A percentile compares a stretch with the other conserved stretches of the same genome.
Conservation (phyloP, 148 eudicot genomes). For the Camellia japonica region DNA sequence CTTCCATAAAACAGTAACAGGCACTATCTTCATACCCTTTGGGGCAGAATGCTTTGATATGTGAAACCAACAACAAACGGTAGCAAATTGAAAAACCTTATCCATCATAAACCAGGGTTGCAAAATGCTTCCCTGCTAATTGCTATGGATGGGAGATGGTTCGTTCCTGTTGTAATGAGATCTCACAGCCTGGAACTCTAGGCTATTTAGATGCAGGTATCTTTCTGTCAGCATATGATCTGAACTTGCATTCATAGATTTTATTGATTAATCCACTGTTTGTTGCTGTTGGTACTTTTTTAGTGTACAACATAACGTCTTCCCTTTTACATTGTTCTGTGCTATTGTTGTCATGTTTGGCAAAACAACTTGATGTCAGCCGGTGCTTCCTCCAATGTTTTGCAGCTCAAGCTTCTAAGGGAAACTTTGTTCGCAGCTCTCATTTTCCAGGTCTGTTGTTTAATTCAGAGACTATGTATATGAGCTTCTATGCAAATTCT, state of each 20-base stretch:
- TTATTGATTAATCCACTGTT: neutral
- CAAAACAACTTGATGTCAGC: constrained; percentile 1
- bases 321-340: neutral
- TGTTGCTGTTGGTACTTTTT: neutral
- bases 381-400: constrained; percentile 5
- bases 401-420: constrained; percentile 49
- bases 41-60: neutral
- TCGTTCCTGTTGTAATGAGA: neutral
- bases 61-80: neutral
- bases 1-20: neutral
- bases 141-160: neutral
- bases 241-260: neutral
- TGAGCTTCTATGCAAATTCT: constrained; percentile 14
- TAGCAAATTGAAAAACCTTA: neutral
- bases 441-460: constrained; percentile 43
- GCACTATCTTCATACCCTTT: neutral
- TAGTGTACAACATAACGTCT: neutral
- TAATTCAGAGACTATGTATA: neutral
- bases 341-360: neutral
- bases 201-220: neutral
- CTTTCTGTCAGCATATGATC: neutral
- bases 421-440: constrained; percentile 40
- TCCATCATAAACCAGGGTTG: neutral
- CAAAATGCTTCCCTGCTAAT: neutral
- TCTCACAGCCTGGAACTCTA: neutral